These are phyloP conservation scores for Cairneyella variabilis DNA, from an alignment of 495 filamentous ascomycete genomes.

Conservation along the genomic window DNA sequence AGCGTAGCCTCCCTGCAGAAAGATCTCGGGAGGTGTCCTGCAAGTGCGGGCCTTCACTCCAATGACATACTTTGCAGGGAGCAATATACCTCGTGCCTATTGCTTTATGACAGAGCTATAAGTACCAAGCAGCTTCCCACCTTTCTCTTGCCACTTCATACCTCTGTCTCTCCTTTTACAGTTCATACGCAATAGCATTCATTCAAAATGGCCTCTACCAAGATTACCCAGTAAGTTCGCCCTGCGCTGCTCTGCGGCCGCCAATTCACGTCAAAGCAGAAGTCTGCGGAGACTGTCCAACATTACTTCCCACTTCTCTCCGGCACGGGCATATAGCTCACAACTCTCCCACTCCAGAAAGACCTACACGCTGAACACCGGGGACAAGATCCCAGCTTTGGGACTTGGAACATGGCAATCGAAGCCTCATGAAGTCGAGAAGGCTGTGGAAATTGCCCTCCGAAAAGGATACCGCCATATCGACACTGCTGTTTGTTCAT, in stretches of 20 bases:
- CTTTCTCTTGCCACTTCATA: background rate
- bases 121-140: constrained; percentile 9
- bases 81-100: too few species aligned
- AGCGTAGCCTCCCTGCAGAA: too few species aligned
- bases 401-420: constrained; percentile 81
- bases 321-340: constrained; percentile 20
- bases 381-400: constrained; percentile 68
- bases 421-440: constrained; percentile 52
- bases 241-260: background rate
- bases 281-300: constrained; percentile 21
- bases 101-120: too few species aligned
- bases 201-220: constrained; percentile 14
- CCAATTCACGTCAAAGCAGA: constrained; percentile 22
- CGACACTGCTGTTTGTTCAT: constrained; percentile 38
- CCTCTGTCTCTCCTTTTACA: background rate
- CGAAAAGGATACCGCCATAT: constrained; percentile 63
- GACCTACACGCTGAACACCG: constrained; percentile 70
- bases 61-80: too few species aligned
- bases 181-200: background rate
- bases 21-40: too few species aligned
- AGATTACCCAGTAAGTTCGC: constrained; percentile 16
- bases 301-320: constrained; percentile 10
- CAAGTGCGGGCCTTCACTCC: too few species aligned
- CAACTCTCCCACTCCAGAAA: constrained; percentile 16
- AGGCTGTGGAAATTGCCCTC: constrained; percentile 52